Base-by-base conservation (phyloP, 2,329 filamentous ascomycete genomes). In the Neurospora sp. region DNA sequence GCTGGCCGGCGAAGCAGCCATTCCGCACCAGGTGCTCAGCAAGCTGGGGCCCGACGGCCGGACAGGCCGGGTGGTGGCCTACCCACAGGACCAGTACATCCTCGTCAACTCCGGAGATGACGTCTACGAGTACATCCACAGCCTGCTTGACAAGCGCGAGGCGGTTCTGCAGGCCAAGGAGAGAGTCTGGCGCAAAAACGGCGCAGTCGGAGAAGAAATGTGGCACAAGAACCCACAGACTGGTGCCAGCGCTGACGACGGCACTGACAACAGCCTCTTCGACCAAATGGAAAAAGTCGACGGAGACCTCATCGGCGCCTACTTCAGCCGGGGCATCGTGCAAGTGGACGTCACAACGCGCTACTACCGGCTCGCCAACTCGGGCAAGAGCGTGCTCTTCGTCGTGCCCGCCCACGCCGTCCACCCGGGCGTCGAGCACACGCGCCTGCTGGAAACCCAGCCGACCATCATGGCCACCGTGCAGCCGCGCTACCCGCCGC, bases 51-150 rank as follows among this genome's bases (percentile, higher is more conserved):
- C 85, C 0, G 82, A 85, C 43, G 82, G 82, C 40, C 81, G 86
- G 33, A 79, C 86, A 6, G 83, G 84, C 3, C 82, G 88, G 23
- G 82, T 84, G 70, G 81, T 90, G 33, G 82, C 82, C 1, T 85
- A 81, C 75, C 83, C 84, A 0, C 86, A 89, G 78, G 85, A 87
- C 75, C 81, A 82, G 10, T 89, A 84, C 78, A 76, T 89, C 15
- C 78, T 89, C 1, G 83, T 80, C 72, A 87, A 88, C 71, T 82
- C 83, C 0, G 85, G 85, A 4, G 83, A 87, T 46, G 85, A 86
- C 68, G 79, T 87, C 17, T 84, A 81, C 70, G 74, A 77, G 7
- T 79, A 80, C 68, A 76, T 89, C 19, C 84, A 86, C 73, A 77
- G 77, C 15, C 72, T 82, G 69, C 78, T 89, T 7, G 84, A 87